phyloP scores from a whole-genome alignment of 306 rosid species.

The Lathyrus tuberosus region DNA sequence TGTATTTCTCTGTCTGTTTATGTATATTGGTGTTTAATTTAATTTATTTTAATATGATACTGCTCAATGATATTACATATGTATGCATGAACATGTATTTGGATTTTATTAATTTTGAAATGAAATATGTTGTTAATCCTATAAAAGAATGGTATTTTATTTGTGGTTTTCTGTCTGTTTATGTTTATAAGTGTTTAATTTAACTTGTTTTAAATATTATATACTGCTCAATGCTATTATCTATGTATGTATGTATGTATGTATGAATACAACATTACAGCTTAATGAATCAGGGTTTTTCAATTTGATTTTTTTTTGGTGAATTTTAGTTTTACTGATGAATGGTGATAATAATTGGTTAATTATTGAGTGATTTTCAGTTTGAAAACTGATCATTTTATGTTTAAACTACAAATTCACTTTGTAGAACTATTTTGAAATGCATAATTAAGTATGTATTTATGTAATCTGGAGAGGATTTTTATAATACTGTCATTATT shows the following conservation, averaged over 20 bases:
- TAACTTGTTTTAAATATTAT: not conserved
- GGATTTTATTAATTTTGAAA: slow-evolving; percentile 4
- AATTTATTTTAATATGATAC: not conserved
- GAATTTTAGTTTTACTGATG: not conserved
- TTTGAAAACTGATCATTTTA: not conserved
- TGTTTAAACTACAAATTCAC: not conserved
- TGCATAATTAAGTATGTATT: slow-evolving; percentile 1
- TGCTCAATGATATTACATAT: not conserved
- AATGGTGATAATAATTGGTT: slow-evolving; percentile 4
- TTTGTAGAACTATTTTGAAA: not conserved
- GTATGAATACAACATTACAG: not conserved
- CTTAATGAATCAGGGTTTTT: not conserved
- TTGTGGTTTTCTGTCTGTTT: not conserved
- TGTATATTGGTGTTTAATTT: not conserved
- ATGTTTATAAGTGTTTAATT: not conserved
- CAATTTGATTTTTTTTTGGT: not conserved
- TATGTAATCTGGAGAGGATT: not conserved
- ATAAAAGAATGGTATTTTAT: not conserved
- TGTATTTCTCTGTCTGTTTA: not conserved
- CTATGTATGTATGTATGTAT: not conserved
- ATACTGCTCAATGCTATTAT: not conserved
- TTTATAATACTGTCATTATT: not conserved
- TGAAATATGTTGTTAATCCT: not conserved
- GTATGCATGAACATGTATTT: slow-evolving; percentile 9
- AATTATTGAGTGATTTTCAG: not conserved